A percentile compares a stretch with the other conserved stretches of the same genome.
Evolutionary conservation across 139 green algal genomes (phyloP).

Genomic region (Chlamydomonas sp.): DNA sequence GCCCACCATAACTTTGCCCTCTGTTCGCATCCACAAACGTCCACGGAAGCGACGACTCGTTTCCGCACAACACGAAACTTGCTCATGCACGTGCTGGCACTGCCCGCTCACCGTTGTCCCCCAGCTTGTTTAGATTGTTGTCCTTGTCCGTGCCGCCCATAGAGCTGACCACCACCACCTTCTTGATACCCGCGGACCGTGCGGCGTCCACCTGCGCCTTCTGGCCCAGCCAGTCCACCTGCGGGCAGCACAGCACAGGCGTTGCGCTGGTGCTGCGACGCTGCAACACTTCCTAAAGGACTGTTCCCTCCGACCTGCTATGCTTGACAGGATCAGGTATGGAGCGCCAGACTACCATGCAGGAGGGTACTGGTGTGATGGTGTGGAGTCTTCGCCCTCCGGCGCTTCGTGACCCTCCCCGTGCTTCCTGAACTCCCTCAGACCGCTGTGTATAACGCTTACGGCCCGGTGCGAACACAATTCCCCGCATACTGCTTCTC

Average conservation of each 20-base stretch:
- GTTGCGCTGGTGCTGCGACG: no score
- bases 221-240: slow-evolving; percentile 89
- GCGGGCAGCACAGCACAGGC: not conserved
- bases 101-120: not conserved
- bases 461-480: no score
- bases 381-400: not conserved
- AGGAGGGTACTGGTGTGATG: not conserved
- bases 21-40: slow-evolving; percentile 18
- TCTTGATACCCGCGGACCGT: slow-evolving; percentile 70
- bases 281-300: no score
- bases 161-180: slow-evolving; percentile 74
- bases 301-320: not conserved
- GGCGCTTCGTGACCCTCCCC: not conserved
- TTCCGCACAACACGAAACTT: not conserved
- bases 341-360: not conserved
- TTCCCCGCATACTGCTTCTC: no score
- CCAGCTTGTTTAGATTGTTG: slow-evolving; percentile 69
- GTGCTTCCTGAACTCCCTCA: not conserved
- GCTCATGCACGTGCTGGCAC: not conserved
- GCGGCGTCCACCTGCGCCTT: slow-evolving; percentile 88
- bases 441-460: no score
- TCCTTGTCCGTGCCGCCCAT: slow-evolving; percentile 80
- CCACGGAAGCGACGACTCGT: no score
- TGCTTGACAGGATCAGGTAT: not conserved
- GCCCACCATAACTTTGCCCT: slow-evolving; percentile 79